Evolutionary conservation across 106 monocot species (phyloP).

Genomic region (Phalaenopsis aphrodite): DNA sequence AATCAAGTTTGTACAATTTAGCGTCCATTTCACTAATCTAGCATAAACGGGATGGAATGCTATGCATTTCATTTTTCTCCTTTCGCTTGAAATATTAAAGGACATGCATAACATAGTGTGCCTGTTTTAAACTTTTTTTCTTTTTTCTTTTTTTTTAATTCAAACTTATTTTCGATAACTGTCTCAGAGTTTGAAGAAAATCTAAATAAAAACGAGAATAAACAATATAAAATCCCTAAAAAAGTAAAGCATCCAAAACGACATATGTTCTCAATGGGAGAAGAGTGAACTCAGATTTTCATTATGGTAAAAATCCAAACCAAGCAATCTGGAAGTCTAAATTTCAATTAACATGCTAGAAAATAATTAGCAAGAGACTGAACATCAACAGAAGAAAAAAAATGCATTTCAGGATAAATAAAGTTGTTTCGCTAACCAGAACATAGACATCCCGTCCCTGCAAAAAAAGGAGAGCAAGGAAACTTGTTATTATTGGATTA

Average conservation of each 20-base stretch:
- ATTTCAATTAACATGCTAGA: background rate
- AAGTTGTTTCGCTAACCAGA: slow-evolving; percentile 46
- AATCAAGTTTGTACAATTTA: background rate
- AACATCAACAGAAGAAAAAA: background rate
- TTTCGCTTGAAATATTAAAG: background rate
- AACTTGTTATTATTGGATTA: background rate
- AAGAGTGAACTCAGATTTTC: too few relatives aligned
- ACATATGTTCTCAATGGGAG: too few relatives aligned
- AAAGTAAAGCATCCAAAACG: too few relatives aligned
- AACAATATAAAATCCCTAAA: background rate
- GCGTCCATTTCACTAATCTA: too few relatives aligned
- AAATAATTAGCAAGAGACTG: background rate
- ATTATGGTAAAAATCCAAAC: background rate
- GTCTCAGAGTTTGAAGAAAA: too few relatives aligned
- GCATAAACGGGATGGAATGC: background rate
- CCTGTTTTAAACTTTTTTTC: too few relatives aligned
- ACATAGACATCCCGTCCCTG: slow-evolving; percentile 98
- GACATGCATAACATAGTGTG: too few relatives aligned
- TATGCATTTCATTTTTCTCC: background rate
- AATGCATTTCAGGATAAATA: background rate
- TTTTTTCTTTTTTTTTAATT: too few relatives aligned
- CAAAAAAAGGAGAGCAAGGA: slow-evolving; percentile 18
- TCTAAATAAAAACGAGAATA: background rate
- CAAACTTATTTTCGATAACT: too few relatives aligned
- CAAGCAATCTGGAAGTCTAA: background rate